Evolutionary conservation across 2,329 filamentous ascomycete species (phyloP), one percentile per base, ranked within the genome.

Genomic region (Phaeosphaeriaceae sp.): DNA sequence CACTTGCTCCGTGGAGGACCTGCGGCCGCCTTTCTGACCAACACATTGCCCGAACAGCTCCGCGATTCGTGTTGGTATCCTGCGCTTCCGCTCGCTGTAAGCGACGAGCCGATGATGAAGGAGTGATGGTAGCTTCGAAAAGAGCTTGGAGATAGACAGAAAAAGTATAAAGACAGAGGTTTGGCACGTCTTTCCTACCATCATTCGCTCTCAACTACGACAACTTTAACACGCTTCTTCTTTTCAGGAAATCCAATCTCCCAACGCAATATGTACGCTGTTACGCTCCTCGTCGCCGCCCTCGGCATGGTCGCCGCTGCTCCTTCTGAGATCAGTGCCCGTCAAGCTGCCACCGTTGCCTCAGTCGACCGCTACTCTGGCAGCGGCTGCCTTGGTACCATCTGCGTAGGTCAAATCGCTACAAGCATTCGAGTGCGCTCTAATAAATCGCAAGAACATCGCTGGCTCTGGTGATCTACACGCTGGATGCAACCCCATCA

Each of bases 361-460:
- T 61, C 58, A 2, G 60, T 66, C 19, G 63, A 66, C 46, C 63
- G 63, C n/a, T 60, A 53, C 17, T 25, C 61, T 13, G 61, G 53
- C 31, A 24, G 41, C 27, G 54, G 47, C 21, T 66, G 63, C 54
- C 60, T 52, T 1, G 53, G 56, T 1, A 63, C 54, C 22, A 50
- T 63, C 1, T 66, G 63, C 41, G 47, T 49, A 49, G 11, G 47
- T 33, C 10, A 3, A 20, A 21, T 36, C 7, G 31, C 31, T 13
- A 21, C 7, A 9, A 21, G 21, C 40, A 9, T 7, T 45, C 19
- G 19, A 20, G 1, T 21, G 1, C 42, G 15, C 19, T 21, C 19
- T 21, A 17, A 45, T 13, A 17, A 20, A 20, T 33, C 25, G 9
- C 17, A 7, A 49, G 47, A 66, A 66, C 54, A 63, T 22, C 7